Evolutionary conservation across 2,329 filamentous ascomycete genomes (phyloP).

Genomic region (Calonectria hongkongensis): DNA sequence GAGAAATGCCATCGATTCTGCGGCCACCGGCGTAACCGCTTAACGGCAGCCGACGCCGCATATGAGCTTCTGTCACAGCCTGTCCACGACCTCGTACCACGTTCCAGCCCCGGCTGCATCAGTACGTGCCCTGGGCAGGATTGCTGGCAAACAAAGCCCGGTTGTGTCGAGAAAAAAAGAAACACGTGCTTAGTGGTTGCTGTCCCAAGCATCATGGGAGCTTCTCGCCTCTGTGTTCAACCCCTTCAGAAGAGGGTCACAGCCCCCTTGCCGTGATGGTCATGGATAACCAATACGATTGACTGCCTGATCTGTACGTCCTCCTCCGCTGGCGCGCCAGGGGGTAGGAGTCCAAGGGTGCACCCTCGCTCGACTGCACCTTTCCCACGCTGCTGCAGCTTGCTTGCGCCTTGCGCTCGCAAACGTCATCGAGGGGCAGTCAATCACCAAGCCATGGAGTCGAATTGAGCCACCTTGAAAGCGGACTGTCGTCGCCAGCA

Average conservation of each 20-base stretch:
- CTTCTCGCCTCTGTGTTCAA: constrained; percentile 14
- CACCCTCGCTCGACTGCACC: constrained; percentile 37
- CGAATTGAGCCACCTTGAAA: constrained; percentile 9
- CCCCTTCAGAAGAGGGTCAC: constrained; percentile 30
- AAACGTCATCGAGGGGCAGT: constrained; percentile 55
- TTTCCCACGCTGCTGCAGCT: constrained; percentile 28
- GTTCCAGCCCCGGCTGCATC: not conserved
- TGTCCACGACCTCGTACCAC: not conserved
- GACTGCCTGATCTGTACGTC: constrained; percentile 37
- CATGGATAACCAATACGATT: constrained; percentile 30
- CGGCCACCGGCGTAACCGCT: constrained; percentile 32
- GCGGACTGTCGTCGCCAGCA: not conserved
- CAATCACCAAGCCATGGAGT: constrained; percentile 18
- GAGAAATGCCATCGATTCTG: constrained; percentile 29
- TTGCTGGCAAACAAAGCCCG: constrained; percentile 14
- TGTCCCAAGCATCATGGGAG: constrained; percentile 13
- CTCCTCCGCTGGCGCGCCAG: constrained; percentile 29
- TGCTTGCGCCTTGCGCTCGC: constrained; percentile 34
- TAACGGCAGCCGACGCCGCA: constrained; percentile 28
- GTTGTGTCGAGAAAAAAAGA: not conserved
- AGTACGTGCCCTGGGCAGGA: constrained; percentile 23
- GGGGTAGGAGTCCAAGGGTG: constrained; percentile 35
- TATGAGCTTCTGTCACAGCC: constrained; percentile 16
- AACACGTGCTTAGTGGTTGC: constrained; percentile 16
- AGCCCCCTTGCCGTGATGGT: constrained; percentile 31